These are phyloP conservation scores for Yamadazyma jaroonii DNA, from an alignment of 1,139 yeast genomes.

Conservation along the genomic window DNA sequence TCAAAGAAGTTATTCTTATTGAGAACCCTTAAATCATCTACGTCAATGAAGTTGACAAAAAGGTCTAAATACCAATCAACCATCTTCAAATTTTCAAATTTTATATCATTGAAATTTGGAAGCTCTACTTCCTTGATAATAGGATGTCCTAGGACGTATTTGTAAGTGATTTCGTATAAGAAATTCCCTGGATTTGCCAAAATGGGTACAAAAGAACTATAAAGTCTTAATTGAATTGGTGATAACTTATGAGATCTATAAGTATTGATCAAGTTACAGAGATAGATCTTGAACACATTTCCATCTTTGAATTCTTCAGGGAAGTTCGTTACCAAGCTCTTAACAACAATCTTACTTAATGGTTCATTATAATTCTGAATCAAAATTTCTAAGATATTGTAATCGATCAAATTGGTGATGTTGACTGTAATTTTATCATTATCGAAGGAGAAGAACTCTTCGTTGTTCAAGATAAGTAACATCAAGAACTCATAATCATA, in stretches of 20 bases:
- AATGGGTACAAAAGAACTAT: constrained; percentile 53
- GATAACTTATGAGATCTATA: constrained; percentile 38
- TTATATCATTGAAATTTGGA: constrained; percentile 48
- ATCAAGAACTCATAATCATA: constrained; percentile 66
- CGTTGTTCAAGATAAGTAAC: constrained; percentile 56
- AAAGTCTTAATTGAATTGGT: constrained; percentile 23
- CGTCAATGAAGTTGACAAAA: constrained; percentile 3
- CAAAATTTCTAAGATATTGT: constrained; percentile 56
- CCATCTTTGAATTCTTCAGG: constrained; percentile 54
- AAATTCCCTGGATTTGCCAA: constrained; percentile 67
- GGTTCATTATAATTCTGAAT: constrained; percentile 44
- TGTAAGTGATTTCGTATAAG: constrained; percentile 65
- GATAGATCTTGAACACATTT: constrained; percentile 51
- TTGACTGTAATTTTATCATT: constrained; percentile 34
- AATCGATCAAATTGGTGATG: constrained; percentile 56
- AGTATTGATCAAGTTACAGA: constrained; percentile 61
- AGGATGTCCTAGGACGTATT: constrained; percentile 60
- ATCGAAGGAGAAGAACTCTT: constrained; percentile 49
- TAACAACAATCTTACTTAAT: constrained; percentile 37
- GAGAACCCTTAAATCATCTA: constrained; percentile 10
- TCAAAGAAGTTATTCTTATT: constrained; percentile 40
- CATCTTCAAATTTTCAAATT: constrained; percentile 8
- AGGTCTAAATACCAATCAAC: constrained; percentile 14
- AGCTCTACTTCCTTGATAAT: constrained; percentile 53
- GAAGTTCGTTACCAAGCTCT: constrained; percentile 38